Conservation (phyloP, 768 basidiomycete species). For the Strobilomyces echinocephalus region DNA sequence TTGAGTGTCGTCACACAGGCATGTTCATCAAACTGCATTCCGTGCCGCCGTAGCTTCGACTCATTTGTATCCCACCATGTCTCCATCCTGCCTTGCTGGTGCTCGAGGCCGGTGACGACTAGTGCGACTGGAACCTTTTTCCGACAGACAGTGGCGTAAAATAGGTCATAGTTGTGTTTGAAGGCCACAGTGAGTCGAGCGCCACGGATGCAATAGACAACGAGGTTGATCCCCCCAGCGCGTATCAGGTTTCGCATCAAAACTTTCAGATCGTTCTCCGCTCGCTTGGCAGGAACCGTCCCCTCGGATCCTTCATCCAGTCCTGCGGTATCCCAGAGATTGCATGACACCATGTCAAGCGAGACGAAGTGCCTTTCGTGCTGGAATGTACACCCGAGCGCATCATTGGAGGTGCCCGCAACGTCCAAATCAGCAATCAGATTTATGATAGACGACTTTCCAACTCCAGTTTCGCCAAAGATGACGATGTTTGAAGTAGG, state of each 20-base stretch:
- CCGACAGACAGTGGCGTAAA: constrained; percentile 32
- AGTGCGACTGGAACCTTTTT: constrained; percentile 31
- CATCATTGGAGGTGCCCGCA: no score
- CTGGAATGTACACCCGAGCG: no score
- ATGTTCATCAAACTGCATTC: constrained; percentile 18
- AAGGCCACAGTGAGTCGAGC: background rate
- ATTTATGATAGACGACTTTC: no score
- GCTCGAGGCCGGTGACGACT: constrained; percentile 33
- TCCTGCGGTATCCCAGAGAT: constrained; percentile 4
- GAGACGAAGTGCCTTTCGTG: no score
- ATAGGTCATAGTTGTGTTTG: constrained; percentile 31
- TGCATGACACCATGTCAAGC: no score
- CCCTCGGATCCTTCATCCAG: background rate
- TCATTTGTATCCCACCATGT: constrained; percentile 27
- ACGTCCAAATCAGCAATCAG: no score
- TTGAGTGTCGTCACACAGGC: background rate
- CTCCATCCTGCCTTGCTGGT: constrained; percentile 21
- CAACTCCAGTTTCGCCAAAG: no score
- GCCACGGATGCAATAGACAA: no score
- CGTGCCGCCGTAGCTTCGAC: background rate
- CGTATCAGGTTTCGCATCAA: background rate
- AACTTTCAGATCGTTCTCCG: background rate
- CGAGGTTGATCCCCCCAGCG: no score
- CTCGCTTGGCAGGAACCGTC: background rate
- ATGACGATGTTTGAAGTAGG: no score